Conservation (phyloP, 2,329 filamentous ascomycete genomes). For the Emmonsiellopsis sp. region DNA sequence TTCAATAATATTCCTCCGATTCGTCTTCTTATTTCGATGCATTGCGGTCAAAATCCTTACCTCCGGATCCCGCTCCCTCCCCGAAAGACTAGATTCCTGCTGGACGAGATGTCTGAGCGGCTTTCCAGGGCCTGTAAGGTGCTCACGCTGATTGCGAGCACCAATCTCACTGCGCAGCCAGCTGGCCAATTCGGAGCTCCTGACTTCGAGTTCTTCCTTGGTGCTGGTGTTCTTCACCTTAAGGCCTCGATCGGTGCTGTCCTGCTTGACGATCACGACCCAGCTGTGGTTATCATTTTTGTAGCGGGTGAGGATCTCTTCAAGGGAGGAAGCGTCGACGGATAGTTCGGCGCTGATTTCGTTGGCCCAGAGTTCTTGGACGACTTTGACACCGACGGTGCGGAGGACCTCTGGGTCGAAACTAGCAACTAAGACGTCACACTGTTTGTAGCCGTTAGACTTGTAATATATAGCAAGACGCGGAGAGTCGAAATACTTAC, state of each 20-base stretch:
- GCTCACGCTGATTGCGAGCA: slow-evolving; percentile 60
- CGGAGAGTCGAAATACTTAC: slow-evolving; percentile 37
- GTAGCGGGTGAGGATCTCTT: slow-evolving; percentile 59
- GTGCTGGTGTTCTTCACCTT: slow-evolving; percentile 72
- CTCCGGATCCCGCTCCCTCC: slow-evolving; percentile 52
- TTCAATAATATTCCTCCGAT: slow-evolving; percentile 77
- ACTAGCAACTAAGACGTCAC: slow-evolving; percentile 82
- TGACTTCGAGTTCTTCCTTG: slow-evolving; percentile 75
- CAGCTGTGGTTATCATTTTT: slow-evolving; percentile 75
- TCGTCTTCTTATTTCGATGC: slow-evolving; percentile 84
- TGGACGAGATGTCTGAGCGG: slow-evolving; percentile 33
- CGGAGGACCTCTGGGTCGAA: slow-evolving; percentile 71
- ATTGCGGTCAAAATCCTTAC: slow-evolving; percentile 78
- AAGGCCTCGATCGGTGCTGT: slow-evolving; percentile 48
- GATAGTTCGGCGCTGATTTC: slow-evolving; percentile 85
- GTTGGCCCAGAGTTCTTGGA: slow-evolving; percentile 71
- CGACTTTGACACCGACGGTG: slow-evolving; percentile 64
- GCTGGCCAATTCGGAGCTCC: slow-evolving; percentile 60
- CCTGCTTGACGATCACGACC: slow-evolving; percentile 76
- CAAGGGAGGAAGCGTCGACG: slow-evolving; percentile 65
- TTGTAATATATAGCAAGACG: neutral
- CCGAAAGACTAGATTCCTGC: slow-evolving; percentile 24
- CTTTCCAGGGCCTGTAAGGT: slow-evolving; percentile 34
- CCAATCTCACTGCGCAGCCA: slow-evolving; percentile 78
- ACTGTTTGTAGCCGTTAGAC: slow-evolving; percentile 38